Conservation (phyloP, 805 yeast species). For the Barnettozyma salicaria region DNA sequence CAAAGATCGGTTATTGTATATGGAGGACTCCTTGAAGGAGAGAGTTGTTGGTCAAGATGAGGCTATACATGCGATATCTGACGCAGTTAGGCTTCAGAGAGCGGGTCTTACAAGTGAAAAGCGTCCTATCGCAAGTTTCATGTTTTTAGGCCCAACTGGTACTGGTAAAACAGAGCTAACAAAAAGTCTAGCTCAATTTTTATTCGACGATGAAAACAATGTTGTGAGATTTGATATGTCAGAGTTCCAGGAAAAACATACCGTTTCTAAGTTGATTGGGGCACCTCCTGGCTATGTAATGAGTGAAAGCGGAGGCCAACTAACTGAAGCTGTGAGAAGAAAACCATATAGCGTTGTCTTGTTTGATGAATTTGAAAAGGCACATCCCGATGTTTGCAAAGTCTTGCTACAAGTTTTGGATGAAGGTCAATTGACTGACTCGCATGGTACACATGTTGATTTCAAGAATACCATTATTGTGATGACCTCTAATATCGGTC, state of each 20-base stretch:
- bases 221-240: slow-evolving; percentile 96
- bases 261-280: slow-evolving; percentile 86
- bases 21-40: slow-evolving; percentile 73
- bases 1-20: slow-evolving; percentile 79
- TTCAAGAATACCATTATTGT: slow-evolving; percentile 92
- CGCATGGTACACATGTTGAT: slow-evolving; percentile 91
- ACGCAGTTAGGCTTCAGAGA: slow-evolving; percentile 92
- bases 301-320: slow-evolving; percentile 87
- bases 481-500: slow-evolving; percentile 96
- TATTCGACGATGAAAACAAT: slow-evolving; percentile 83
- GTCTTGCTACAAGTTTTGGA: slow-evolving; percentile 86
- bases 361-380: slow-evolving; percentile 96
- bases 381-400: slow-evolving; percentile 93
- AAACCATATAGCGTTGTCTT: slow-evolving; percentile 90
- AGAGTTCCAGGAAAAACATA: slow-evolving; percentile 92
- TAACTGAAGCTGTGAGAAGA: slow-evolving; percentile 93
- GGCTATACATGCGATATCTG: slow-evolving; percentile 83
- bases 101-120: slow-evolving; percentile 94
- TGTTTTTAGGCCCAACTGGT: slow-evolving; percentile 98
- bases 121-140: slow-evolving; percentile 93
- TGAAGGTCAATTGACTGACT: slow-evolving; percentile 91
- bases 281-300: slow-evolving; percentile 99
- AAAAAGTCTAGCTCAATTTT: slow-evolving; percentile 83
- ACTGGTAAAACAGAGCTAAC: slow-evolving; percentile 97
- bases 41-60: slow-evolving; percentile 95